Base-by-base conservation (phyloP, 495 filamentous ascomycete species). In the Letharia columbiana region DNA sequence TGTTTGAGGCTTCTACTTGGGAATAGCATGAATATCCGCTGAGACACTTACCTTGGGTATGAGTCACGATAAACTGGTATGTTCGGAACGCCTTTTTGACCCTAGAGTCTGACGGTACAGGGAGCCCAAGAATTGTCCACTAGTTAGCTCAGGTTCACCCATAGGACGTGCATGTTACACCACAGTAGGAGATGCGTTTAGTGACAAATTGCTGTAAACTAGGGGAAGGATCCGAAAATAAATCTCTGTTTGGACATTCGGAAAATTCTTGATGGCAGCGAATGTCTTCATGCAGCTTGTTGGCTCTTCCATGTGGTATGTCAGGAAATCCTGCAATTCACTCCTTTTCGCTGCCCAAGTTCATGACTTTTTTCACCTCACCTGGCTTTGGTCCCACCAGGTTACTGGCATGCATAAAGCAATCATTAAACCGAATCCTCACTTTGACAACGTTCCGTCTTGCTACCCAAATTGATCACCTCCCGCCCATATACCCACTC, bases 1-100 rank as follows among this genome's bases (percentile, higher is more conserved):
- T 76, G 72, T 85, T 63, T 85, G 62, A 76, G 66, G 42, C 33
- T 57, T n/a, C 33, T 37, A 37, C 17, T 4, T 57, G 33, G 28
- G 9, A 37, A 10, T 4, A 9, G 54, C 33, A 57, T 37, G 31
- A 20, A 18, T 11, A 37, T 57, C 17, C 6, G 31, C 17, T 11
- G 8, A 57, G 31, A 37, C 4, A 33, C 1, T 15, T 57, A 57
- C 7, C 20, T 54, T 35, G 33, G 33, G 1, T 3, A n/a, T 57
- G 20, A 20, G 2, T 3, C 17, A 20, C 3, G 15, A 57, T 37
- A n/a, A 28, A 37, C 1, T 37, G 17, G 54, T 57, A 37, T 20
- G 54, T 57, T 20, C 33, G 5, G 15, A 37, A 0, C 54, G 39
- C 17, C 31, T 37, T 15, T 37, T 8, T 35, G 33, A 37, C 33